Evolutionary conservation across 2,329 filamentous ascomycete genomes (phyloP), one percentile per base, ranked within the genome.

Genomic region (Exophiala oligosperma): DNA sequence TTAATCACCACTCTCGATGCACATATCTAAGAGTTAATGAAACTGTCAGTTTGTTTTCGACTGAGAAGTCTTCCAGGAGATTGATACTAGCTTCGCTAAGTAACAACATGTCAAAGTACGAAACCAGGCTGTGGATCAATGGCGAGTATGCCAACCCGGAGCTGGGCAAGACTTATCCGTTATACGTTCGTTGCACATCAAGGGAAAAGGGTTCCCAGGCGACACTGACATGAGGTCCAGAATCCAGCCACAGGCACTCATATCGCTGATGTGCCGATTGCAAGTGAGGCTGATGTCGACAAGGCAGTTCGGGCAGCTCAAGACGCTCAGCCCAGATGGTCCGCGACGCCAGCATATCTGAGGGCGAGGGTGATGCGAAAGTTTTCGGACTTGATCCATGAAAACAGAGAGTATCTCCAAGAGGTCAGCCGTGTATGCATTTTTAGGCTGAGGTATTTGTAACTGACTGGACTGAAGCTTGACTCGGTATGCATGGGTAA

Each of bases 401-500:
- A 86, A 68, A 80, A 94, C 71, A 79, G 78, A 62, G 80, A 86
- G 64, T 79, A 77, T 0, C 71, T 88, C 4, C 84, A 84, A 46
- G 38, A 56, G 48, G 54, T 56, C 24, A 12, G 54, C 17, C 17
- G 17, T 17, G 17, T 17, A 17, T 17, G 17, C 17, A 17, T 17
- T 17, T 17, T 17, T 17, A 17, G 17, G 17, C 17, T 17, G 17
- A 17, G 17, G 17, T 17, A 17, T 17, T 17, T 11, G 38, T 32
- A 2, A 24, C 24, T 26, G 9, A 14, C 23, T 23, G 12, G 21
- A 5, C 5, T 2, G 9, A 24, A 84, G 1, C 85, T 87, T 57
- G 89, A 94, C 74, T 87, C 88, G 0, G 87, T 89, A 80, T 89
- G 93, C 72, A 92, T 91, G 68, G 90, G 89, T 71, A 92, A 92